Percentiles rank a stretch among this genome's conserved stretches.
Conservation (phyloP, 2,329 filamentous ascomycete species). For the Cercospora nicotianae region DNA sequence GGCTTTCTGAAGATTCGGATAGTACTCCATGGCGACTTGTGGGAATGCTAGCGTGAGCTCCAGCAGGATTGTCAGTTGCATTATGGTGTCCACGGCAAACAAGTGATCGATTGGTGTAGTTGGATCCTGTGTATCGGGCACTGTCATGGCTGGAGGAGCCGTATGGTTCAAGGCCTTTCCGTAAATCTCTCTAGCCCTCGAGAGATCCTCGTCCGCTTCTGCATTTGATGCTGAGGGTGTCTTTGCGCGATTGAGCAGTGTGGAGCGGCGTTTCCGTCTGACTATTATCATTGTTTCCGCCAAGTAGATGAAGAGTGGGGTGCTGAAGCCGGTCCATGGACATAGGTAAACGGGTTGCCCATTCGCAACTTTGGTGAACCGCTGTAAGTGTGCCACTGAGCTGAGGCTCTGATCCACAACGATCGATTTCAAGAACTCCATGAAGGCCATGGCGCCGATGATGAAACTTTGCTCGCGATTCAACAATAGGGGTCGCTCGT, state of each 20-base stretch:
- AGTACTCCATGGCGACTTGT: neutral
- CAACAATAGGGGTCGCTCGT: constrained; percentile 3
- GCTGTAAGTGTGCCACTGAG: constrained; percentile 12
- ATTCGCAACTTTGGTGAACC: constrained; percentile 11
- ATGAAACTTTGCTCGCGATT: constrained; percentile 24
- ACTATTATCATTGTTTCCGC: constrained; percentile 18
- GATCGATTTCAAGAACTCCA: constrained; percentile 23
- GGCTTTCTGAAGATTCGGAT: neutral
- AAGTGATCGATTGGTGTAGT: constrained; percentile 20
- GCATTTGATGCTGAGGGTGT: neutral
- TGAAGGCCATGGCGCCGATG: constrained; percentile 22
- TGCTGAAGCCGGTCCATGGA: constrained; percentile 21
- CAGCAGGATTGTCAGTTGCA: constrained; percentile 16
- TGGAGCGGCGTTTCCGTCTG: constrained; percentile 15
- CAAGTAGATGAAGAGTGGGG: constrained; percentile 19
- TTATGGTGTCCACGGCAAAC: constrained; percentile 17
- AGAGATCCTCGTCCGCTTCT: neutral
- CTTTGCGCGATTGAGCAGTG: constrained; percentile 4
- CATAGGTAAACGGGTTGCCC: constrained; percentile 19
- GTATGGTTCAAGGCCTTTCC: constrained; percentile 7
- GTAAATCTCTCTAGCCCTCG: constrained; percentile 12
- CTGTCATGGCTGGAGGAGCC: neutral
- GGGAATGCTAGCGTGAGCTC: constrained; percentile 23
- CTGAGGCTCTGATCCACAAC: constrained; percentile 17
- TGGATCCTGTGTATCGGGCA: constrained; percentile 20